Evolutionary conservation across 1,284 basidiomycete species (phyloP).

Genomic region (Volvariella surrecta): DNA sequence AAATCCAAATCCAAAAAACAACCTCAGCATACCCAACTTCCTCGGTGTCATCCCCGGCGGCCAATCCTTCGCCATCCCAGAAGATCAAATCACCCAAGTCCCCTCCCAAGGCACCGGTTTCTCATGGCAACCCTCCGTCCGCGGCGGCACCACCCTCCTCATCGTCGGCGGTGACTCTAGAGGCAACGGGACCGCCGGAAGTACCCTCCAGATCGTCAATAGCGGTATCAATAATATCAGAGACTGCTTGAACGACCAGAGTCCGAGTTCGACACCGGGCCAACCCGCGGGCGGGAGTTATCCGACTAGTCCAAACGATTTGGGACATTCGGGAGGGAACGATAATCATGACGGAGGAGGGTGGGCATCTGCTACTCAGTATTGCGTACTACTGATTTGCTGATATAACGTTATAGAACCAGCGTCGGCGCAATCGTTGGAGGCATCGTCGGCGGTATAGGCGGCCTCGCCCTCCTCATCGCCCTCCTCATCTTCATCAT

Average conservation of each 20-base stretch:
- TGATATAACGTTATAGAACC: no score
- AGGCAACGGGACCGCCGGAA: constrained; percentile 63
- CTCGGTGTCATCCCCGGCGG: constrained; percentile 74
- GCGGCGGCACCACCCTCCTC: constrained; percentile 54
- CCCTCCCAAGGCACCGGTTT: constrained; percentile 49
- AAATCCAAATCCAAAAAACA: no score
- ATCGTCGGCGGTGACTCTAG: constrained; percentile 58
- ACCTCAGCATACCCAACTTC: constrained; percentile 44
- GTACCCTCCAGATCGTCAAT: constrained; percentile 44
- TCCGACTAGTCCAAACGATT: constrained; percentile 42
- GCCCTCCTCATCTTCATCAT: neutral
- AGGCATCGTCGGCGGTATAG: neutral
- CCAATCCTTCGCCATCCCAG: constrained; percentile 57
- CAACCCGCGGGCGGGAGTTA: constrained; percentile 68
- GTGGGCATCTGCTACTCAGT: no score
- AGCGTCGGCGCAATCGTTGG: constrained; percentile 3
- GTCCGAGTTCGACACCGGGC: constrained; percentile 70
- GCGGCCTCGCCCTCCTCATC: neutral
- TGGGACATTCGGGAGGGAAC: constrained; percentile 14
- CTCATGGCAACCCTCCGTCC: constrained; percentile 55
- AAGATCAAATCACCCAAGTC: constrained; percentile 32
- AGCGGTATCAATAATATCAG: constrained; percentile 34
- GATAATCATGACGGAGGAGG: constrained; percentile 10
- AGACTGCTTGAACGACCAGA: constrained; percentile 45
- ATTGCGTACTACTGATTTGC: no score